These are phyloP conservation scores for Penicillium crystallinum DNA, from an alignment of 495 filamentous ascomycete genomes.

Conservation along the genomic window DNA sequence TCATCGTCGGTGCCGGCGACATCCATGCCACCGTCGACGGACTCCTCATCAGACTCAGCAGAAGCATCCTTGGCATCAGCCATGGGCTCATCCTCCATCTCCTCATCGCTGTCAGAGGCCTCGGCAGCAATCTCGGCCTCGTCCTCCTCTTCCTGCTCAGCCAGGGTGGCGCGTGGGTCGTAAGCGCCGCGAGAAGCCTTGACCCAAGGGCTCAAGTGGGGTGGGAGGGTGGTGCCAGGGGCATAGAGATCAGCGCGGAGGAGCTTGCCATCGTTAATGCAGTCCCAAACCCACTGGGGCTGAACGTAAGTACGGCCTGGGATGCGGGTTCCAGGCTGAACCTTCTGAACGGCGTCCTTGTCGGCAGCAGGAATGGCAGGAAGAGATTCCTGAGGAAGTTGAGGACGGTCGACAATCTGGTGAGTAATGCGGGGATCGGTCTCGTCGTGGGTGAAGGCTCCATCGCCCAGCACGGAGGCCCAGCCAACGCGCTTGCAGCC, in stretches of 20 bases:
- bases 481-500: conserved; percentile 95
- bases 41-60: conserved; percentile 36
- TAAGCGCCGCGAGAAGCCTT: conserved; percentile 78
- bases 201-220: conserved; percentile 95
- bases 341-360: conserved; percentile 34
- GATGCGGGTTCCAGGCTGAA: conserved; percentile 58
- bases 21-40: conserved; percentile 55
- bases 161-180: conserved; percentile 77
- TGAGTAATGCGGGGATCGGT: conserved; percentile 85
- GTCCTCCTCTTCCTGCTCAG: conserved; percentile 70
- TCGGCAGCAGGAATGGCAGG: conserved; percentile 54
- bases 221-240: conserved; percentile 82
- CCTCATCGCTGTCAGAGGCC: conserved; percentile 42
- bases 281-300: conserved; percentile 98
- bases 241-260: conserved; percentile 84
- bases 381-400: conserved; percentile 58
- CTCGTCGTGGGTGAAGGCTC: conserved; percentile 86
- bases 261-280: conserved; percentile 81
- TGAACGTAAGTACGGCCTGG: conserved; percentile 89
- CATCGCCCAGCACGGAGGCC: conserved; percentile 84
- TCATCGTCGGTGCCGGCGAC: conserved; percentile 49
- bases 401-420: conserved; percentile 88
- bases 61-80: conserved; percentile 17
- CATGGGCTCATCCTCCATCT: conserved; percentile 39
- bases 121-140: conserved; percentile 70